Conservation (phyloP, 2,329 filamentous ascomycete genomes). For the Stemphylium lycopersici region DNA sequence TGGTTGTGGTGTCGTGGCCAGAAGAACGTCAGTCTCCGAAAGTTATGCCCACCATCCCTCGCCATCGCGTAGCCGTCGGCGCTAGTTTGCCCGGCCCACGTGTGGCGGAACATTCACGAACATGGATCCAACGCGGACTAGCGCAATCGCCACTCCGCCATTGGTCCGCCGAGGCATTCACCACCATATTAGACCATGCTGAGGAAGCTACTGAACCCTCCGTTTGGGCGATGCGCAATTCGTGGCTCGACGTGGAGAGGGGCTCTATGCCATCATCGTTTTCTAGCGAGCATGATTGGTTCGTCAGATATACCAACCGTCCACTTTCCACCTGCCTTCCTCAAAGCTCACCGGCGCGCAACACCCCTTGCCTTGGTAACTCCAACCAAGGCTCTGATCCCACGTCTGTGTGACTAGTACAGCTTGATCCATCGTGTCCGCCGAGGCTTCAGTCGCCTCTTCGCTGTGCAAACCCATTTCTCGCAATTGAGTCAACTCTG, state of each 20-base stretch:
- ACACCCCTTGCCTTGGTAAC: not conserved
- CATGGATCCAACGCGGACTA: slow-evolving; percentile 4
- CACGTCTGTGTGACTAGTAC: not conserved
- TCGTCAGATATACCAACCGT: not conserved
- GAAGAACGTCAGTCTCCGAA: slow-evolving; percentile 18
- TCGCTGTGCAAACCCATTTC: not conserved
- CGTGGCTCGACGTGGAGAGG: too few relatives aligned
- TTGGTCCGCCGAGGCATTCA: slow-evolving; percentile 13
- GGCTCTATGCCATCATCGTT: too few relatives aligned
- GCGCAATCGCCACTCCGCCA: not conserved
- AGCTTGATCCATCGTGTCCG: not conserved
- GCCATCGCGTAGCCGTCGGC: slow-evolving; percentile 18
- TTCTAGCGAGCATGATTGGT: not conserved
- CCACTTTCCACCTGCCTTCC: not conserved
- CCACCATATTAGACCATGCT: not conserved
- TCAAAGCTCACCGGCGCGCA: not conserved
- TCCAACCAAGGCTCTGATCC: not conserved
- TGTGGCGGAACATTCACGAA: slow-evolving; percentile 14
- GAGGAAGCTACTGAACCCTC: too few relatives aligned
- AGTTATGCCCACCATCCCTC: slow-evolving; percentile 19
- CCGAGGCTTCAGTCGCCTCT: not conserved
- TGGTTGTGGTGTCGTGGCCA: slow-evolving; percentile 31
- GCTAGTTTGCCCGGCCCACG: slow-evolving; percentile 13
- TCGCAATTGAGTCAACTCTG: not conserved
- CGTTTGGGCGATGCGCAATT: too few relatives aligned